phyloP scores from a whole-genome alignment of 208 protist genomes.

The Hexamita inflata region DNA sequence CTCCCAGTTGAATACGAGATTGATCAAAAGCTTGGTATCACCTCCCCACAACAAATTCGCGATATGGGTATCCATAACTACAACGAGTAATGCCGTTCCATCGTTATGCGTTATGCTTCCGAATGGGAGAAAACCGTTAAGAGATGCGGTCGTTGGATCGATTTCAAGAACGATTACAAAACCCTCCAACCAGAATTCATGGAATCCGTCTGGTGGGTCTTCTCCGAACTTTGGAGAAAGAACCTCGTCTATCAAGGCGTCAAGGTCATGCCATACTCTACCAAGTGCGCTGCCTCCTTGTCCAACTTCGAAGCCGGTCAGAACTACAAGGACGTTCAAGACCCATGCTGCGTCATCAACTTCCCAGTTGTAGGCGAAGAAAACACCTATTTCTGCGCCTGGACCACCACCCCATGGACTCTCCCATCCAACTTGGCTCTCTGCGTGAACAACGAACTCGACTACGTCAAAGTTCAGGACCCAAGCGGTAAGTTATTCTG shows the following conservation, averaged over 20 bases:
- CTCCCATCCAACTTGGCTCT: conserved; percentile 93
- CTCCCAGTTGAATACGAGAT: conserved; percentile 96
- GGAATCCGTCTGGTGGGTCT: conserved; percentile 99
- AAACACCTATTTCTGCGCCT: conserved; percentile 57
- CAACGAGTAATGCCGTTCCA: conserved; percentile 85
- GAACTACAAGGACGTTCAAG: conserved; percentile 90
- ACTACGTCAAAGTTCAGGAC: conserved; percentile 84
- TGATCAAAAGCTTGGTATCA: conserved; percentile 78
- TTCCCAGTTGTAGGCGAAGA: conserved; percentile 68
- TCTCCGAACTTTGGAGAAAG: conserved; percentile 87
- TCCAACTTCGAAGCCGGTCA: conserved; percentile 97
- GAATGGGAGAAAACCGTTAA: conserved; percentile 87
- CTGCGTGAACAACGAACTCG: conserved; percentile 84
- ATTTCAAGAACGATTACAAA: conserved; percentile 98
- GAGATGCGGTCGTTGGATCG: conserved; percentile 93
- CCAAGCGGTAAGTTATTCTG: conserved; percentile 44
- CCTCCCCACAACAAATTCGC: conserved; percentile 63
- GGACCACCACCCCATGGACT: conserved; percentile 99
- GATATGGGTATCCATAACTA: conserved; percentile 91
- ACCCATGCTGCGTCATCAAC: conserved; percentile 56
- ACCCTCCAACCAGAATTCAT: conserved; percentile 94
- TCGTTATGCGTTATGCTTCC: conserved; percentile 89
- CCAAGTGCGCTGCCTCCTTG: conserved; percentile 86
- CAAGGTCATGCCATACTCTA: conserved; percentile 97
- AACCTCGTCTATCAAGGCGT: conserved; percentile 89